Conservation (phyloP, 495 filamentous ascomycete species). For the Daldinia concentrica region DNA sequence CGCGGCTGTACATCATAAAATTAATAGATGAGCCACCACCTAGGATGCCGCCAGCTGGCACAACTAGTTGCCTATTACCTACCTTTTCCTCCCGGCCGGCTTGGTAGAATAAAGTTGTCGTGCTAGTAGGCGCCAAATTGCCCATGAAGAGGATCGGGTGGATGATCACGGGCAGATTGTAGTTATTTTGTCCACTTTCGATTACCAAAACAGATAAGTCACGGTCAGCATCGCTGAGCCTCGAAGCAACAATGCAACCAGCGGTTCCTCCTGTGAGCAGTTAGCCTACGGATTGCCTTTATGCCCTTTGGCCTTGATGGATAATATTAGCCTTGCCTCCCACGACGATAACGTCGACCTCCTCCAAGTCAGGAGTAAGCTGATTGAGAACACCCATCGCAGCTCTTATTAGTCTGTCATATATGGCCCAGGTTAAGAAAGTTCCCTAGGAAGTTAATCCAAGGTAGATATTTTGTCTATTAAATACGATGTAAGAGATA, state of each 20-base stretch:
- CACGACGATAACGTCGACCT: neutral
- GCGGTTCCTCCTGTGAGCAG: neutral
- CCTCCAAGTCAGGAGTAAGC: neutral
- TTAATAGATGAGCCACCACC: constrained; percentile 68
- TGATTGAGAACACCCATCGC: neutral
- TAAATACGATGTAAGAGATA: neutral
- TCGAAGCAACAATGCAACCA: neutral
- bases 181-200: neutral
- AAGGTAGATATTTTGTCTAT: neutral
- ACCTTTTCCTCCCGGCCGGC: neutral
- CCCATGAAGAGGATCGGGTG: neutral
- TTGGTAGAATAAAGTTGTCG: neutral
- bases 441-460: neutral
- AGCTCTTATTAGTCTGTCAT: neutral
- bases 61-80: neutral
- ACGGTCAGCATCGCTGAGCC: neutral
- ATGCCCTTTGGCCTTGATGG: neutral
- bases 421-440: neutral
- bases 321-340: neutral
- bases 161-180: neutral
- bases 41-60: neutral
- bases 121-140: neutral
- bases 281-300: neutral
- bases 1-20: constrained; percentile 54
- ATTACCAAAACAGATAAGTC: neutral